These are phyloP conservation scores for Arthroderma sp. DNA, from an alignment of 2,329 filamentous ascomycete genomes.

Conservation along the genomic window DNA sequence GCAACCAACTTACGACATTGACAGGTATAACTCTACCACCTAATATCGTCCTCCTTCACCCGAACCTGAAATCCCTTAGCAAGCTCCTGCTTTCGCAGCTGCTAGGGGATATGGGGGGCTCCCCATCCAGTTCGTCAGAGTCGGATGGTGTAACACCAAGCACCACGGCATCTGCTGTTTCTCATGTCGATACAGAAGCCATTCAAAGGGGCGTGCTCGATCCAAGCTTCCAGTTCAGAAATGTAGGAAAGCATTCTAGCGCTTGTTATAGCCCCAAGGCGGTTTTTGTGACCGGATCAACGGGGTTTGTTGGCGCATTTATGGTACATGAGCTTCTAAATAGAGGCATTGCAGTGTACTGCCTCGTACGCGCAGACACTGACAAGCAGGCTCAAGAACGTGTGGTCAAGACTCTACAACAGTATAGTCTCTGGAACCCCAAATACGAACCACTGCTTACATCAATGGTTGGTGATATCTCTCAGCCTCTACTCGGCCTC, in stretches of 20 bases:
- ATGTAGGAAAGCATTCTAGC: neutral
- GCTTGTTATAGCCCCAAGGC: neutral
- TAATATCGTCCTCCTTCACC: neutral
- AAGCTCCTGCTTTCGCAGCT: neutral
- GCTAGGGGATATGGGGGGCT: neutral
- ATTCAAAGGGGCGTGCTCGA: neutral
- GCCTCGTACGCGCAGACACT: neutral
- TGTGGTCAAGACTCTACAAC: neutral
- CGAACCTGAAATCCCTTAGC: neutral
- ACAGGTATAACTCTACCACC: slow-evolving; percentile 1
- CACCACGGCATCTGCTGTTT: neutral
- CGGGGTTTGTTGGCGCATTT: slow-evolving; percentile 1
- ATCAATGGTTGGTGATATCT: neutral
- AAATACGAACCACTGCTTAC: neutral
- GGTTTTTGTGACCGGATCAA: slow-evolving; percentile 1
- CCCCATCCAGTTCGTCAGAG: neutral
- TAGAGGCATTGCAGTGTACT: neutral
- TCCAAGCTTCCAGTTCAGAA: neutral
- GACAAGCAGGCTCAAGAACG: neutral
- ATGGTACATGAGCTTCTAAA: neutral
- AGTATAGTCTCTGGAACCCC: neutral
- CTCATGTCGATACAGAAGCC: neutral
- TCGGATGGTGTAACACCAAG: neutral
- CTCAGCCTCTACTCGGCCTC: neutral
- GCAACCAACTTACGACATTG: slow-evolving; percentile 1